Conservation (phyloP, 1,139 yeast species). For the Yamadazyma blattariae region DNA sequence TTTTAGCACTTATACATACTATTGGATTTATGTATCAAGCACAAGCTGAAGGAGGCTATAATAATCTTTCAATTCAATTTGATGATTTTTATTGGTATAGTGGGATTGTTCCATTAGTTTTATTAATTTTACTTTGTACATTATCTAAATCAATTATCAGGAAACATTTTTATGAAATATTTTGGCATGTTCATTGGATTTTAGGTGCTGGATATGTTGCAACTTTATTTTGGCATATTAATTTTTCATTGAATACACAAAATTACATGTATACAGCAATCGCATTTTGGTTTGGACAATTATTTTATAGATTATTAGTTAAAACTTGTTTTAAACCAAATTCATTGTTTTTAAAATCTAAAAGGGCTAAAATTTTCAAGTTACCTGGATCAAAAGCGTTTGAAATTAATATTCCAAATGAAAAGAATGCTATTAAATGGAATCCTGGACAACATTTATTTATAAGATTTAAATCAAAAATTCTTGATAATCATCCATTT, state of each 20-base stretch:
- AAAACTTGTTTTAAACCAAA: constrained; percentile 51
- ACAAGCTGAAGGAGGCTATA: constrained; percentile 49
- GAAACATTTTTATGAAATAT: constrained; percentile 46
- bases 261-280: constrained; percentile 55
- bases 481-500: constrained; percentile 62
- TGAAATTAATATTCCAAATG: constrained; percentile 40
- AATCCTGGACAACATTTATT: constrained; percentile 61
- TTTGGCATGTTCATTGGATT: constrained; percentile 59
- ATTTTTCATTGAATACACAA: constrained; percentile 34
- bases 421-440: constrained; percentile 44
- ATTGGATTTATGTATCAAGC: constrained; percentile 52
- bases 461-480: constrained; percentile 43
- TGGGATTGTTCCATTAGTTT: constrained; percentile 45
- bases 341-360: constrained; percentile 43
- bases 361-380: constrained; percentile 36
- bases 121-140: constrained; percentile 45
- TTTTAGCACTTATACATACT: constrained; percentile 52
- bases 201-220: constrained; percentile 54
- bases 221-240: constrained; percentile 51
- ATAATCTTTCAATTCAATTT: constrained; percentile 16
- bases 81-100: constrained; percentile 19
- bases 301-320: constrained; percentile 47
- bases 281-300: constrained; percentile 54
- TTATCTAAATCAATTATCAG: constrained; percentile 47
- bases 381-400: constrained; percentile 31